A percentile compares a stretch with the other conserved stretches of the same genome.
Conservation (phyloP, 768 basidiomycete genomes). For the Tylopilus sp. region DNA sequence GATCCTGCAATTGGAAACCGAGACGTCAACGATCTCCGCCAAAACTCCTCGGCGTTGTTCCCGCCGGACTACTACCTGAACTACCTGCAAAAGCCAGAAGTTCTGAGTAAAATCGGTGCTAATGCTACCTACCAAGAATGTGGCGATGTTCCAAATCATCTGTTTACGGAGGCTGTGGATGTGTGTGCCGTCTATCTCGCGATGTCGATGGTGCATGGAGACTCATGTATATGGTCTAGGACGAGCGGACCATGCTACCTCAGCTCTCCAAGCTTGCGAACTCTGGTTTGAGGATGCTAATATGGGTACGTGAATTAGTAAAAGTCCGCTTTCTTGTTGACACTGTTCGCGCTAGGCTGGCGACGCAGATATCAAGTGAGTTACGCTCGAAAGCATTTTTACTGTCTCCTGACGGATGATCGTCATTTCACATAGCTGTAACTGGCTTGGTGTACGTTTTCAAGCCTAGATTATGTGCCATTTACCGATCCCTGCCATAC, state of each 20-base stretch:
- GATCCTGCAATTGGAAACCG: slow-evolving; percentile 48
- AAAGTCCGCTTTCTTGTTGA: neutral
- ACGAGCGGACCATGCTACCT: slow-evolving; percentile 37
- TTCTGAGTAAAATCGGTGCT: slow-evolving; percentile 52
- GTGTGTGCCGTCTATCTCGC: slow-evolving; percentile 32
- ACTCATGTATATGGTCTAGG: slow-evolving; percentile 11
- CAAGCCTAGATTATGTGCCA: neutral
- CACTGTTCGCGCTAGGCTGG: slow-evolving; percentile 18
- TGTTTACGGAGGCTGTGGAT: slow-evolving; percentile 54
- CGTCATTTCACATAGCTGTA: slow-evolving; percentile 7
- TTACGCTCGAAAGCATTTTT: neutral
- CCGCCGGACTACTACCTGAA: slow-evolving; percentile 55
- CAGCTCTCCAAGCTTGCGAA: slow-evolving; percentile 35
- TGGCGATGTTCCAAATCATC: slow-evolving; percentile 36
- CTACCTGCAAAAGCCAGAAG: slow-evolving; percentile 37
- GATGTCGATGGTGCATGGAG: neutral
- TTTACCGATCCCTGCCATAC: neutral
- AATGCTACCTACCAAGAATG: slow-evolving; percentile 49
- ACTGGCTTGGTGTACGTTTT: slow-evolving; percentile 27
- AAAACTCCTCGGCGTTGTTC: slow-evolving; percentile 50
- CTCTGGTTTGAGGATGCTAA: slow-evolving; percentile 35
- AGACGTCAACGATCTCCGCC: slow-evolving; percentile 56
- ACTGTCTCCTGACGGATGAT: slow-evolving; percentile 1
- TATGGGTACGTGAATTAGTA: slow-evolving; percentile 34
- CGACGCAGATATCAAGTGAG: slow-evolving; percentile 28